phyloP scores from a whole-genome alignment of 1,139 yeast genomes.

The Yamadazyma epiphylla region DNA sequence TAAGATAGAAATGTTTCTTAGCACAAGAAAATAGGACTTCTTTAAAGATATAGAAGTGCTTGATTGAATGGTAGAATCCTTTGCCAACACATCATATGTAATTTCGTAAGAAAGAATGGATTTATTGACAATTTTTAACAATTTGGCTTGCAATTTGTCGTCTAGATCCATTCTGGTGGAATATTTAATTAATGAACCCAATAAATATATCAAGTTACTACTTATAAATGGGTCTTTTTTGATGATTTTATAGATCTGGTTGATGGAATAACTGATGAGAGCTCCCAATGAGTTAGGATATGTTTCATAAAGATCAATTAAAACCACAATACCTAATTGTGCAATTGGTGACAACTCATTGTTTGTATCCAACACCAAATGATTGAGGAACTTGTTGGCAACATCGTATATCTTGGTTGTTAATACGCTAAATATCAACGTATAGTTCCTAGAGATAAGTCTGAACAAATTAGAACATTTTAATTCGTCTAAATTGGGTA shows the following conservation, averaged over 20 bases:
- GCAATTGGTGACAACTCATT: conserved; percentile 18
- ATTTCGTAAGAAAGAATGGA: conserved; percentile 17
- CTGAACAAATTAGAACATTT: conserved; percentile 24
- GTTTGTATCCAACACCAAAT: conserved; percentile 17
- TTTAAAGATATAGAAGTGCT: conserved; percentile 22
- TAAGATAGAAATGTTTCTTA: conserved; percentile 31
- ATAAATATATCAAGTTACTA: conserved; percentile 28
- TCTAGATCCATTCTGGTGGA: conserved; percentile 40
- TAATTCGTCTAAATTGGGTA: conserved; percentile 1
- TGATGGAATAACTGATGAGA: conserved; percentile 31
- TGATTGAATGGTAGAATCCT: conserved; percentile 11
- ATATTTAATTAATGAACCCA: conserved; percentile 31
- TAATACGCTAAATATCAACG: conserved; percentile 24
- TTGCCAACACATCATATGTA: conserved; percentile 13
- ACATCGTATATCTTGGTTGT: conserved; percentile 39
- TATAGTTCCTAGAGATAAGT: conserved; percentile 27
- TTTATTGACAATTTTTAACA: conserved; percentile 31
- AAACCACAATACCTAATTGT: conserved; percentile 25
- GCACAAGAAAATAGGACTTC: conserved; percentile 30
- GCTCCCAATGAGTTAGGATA: conserved; percentile 38
- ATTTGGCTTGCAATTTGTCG: conserved; percentile 36
- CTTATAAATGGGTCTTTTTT: conserved; percentile 31
- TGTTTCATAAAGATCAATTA: conserved; percentile 36
- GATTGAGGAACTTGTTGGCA: conserved; percentile 33
- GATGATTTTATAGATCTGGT: conserved; percentile 36